Conservation (phyloP, 306 rosid genomes). For the Pterocarpus macrocarpus region DNA sequence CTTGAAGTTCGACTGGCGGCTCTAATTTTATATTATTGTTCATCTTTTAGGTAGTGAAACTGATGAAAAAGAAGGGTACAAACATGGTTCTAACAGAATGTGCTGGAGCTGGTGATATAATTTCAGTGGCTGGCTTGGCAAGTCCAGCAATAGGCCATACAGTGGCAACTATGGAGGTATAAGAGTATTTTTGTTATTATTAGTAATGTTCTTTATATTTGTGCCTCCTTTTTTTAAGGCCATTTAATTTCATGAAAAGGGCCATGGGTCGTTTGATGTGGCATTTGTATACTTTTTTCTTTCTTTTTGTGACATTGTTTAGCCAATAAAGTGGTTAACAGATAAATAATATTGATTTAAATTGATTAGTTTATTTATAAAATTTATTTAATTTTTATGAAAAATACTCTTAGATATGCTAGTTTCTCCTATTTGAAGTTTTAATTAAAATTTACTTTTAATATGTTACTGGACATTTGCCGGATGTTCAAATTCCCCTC, state of each 20-base stretch:
- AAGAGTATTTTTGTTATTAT: background rate
- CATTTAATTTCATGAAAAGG: background rate
- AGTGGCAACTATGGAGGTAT: constrained; percentile 81
- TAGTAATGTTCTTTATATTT: background rate
- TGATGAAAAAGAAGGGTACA: constrained; percentile 97
- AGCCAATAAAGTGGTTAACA: background rate
- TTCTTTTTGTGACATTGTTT: background rate
- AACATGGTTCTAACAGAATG: constrained; percentile 71
- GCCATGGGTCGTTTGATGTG: constrained; percentile 24
- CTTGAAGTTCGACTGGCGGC: constrained; percentile 31
- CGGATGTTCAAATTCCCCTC: background rate
- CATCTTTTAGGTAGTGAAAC: constrained; percentile 72
- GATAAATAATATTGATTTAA: constrained; percentile 5
- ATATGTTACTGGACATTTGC: background rate
- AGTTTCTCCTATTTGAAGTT: background rate
- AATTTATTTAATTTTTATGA: background rate
- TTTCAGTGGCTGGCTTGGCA: constrained; percentile 92
- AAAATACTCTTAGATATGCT: background rate
- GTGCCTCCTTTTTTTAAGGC: background rate
- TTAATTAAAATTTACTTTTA: background rate
- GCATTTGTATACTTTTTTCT: background rate
- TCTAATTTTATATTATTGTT: constrained; percentile 18
- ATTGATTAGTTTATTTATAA: background rate
- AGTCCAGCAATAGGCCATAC: constrained; percentile 93
- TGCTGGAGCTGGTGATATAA: constrained; percentile 99